These are phyloP conservation scores for Penicillium palitans DNA, from an alignment of 2,329 filamentous ascomycete species.

Conservation along the genomic window DNA sequence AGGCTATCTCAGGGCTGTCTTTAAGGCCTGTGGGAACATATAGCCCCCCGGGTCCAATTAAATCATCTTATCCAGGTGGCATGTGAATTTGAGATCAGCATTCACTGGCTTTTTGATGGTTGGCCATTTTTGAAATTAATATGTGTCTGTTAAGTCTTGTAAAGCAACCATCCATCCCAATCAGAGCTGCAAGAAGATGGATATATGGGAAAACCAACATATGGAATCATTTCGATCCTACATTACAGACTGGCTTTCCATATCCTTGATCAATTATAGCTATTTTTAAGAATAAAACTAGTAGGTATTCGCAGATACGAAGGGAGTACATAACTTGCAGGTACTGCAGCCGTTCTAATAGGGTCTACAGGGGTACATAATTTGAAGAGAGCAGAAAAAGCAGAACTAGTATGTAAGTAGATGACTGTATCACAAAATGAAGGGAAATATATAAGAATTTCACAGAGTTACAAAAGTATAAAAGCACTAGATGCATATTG, in stretches of 20 bases:
- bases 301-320: neutral
- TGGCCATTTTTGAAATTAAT: neutral
- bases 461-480: neutral
- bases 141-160: neutral
- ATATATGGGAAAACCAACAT: neutral
- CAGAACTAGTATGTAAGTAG: neutral
- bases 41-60: neutral
- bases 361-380: neutral
- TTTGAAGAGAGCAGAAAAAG: neutral
- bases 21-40: neutral
- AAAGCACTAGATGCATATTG: too few relatives aligned
- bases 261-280: too few relatives aligned
- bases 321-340: too few relatives aligned
- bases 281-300: neutral
- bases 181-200: neutral
- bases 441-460: neutral
- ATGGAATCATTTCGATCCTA: too few relatives aligned
- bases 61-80: neutral
- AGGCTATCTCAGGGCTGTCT: too few relatives aligned
- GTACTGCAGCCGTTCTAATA: neutral
- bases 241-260: too few relatives aligned
- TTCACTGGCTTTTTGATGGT: neutral
- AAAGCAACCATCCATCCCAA: neutral
- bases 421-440: neutral
- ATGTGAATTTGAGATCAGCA: neutral